Evolutionary conservation across 805 yeast species (phyloP).

Genomic region (Ogataea pini): DNA sequence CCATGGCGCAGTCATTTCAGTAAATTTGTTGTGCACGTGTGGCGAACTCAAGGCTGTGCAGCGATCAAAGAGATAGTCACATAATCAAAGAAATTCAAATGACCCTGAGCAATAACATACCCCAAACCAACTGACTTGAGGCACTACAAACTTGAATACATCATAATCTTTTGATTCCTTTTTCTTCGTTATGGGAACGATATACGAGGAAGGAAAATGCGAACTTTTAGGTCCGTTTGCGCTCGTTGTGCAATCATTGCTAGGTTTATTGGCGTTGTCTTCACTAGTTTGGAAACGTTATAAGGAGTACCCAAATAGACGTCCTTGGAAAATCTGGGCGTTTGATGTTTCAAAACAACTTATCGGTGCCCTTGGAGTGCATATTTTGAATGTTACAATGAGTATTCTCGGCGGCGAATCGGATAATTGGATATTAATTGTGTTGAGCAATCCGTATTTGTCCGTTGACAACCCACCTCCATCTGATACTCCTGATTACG

Average conservation of each 20-base stretch:
- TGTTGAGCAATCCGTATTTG: neutral
- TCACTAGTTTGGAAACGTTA: constrained; percentile 74
- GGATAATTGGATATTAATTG: constrained; percentile 20
- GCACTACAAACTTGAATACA: too few species aligned
- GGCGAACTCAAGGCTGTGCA: neutral
- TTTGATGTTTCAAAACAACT: constrained; percentile 90
- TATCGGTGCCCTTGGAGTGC: constrained; percentile 83
- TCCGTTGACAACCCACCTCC: neutral
- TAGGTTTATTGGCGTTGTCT: constrained; percentile 77
- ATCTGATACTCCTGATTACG: constrained; percentile 26
- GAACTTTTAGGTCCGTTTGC: constrained; percentile 85
- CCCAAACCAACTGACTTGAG: too few species aligned
- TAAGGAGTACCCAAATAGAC: constrained; percentile 73
- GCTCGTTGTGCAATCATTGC: constrained; percentile 66
- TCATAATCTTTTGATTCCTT: neutral
- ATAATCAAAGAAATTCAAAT: neutral
- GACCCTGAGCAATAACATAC: too few species aligned
- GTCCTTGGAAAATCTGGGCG: constrained; percentile 87
- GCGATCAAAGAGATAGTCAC: neutral
- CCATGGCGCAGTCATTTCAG: neutral
- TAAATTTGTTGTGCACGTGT: neutral
- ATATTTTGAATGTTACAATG: constrained; percentile 69
- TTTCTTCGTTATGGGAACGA: neutral
- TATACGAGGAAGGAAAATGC: constrained; percentile 40
- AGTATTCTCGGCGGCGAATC: constrained; percentile 55